Evolutionary conservation across 768 basidiomycete genomes (phyloP), one percentile per base, ranked within the genome.

Genomic region (Macrolepiota dolichaula): DNA sequence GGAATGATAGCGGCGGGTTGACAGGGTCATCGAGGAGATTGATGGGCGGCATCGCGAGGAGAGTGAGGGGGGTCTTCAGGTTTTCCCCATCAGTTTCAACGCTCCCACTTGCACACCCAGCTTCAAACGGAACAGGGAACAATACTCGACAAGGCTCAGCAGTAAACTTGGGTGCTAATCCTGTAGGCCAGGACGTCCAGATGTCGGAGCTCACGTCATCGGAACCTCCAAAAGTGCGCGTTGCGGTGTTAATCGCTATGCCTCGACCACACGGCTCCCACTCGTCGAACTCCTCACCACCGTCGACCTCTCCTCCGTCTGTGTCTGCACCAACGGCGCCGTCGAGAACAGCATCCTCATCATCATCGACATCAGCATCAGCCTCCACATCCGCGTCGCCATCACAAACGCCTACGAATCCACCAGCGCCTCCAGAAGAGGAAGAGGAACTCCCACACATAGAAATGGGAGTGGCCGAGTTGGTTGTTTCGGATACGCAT

Each of bases 181-280:
- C 44, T 37, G 13, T 55, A 44, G 55, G 22, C 15, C 54, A 57
- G 47, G 50, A 50, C 9, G 50, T 46, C 10, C 64, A 38, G 29
- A 50, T 56, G 46, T 22, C 55, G 10, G 51, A 63, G 29, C 42
- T 50, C 19, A 36, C 50, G 17, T 46, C 62, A 24, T 46, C n/a
- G 17, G 42, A 52, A 17, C 59, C 60, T 11, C 51, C 46, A 32
- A 59, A 67, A 47, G 68, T 81, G 25, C 72, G 71, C 37, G 71
- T 81, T 32, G 74, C 76, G 0, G 77, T 81, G 17, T 68, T 81
- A 35, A 76, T 81, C 42, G 79, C 80, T 4, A 79, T 81, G 80
- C 80, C 80, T 19, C 58, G 61, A 10, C 64, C 67, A 17, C 58
- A 61, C 13, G 32, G 38, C 38, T 15, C 63, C 19, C 42, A 19